Evolutionary conservation across 768 basidiomycete genomes (phyloP), one percentile per base, ranked within the genome.

Genomic region (Boletus sp.): DNA sequence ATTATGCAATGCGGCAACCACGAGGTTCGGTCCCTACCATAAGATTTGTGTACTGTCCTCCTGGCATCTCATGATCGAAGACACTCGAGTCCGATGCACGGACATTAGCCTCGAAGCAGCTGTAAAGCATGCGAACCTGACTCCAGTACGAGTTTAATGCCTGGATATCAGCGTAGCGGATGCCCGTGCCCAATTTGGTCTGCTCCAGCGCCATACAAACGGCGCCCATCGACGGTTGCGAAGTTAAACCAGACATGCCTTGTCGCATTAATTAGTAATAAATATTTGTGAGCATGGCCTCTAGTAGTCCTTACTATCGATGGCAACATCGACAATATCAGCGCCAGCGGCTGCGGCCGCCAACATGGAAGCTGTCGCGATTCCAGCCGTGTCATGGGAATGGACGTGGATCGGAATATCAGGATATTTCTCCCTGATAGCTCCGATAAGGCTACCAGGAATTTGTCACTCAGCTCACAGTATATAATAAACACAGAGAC

Each of bases 21-120:
- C 48, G 37, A 47, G 56, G 39, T 53, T 58, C 36, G 30, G 44
- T n/a, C 64, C 82, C 49, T 70, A 93, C 92, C 92, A 94, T 94
- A 64, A 94, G 77, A 73, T 94, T 94, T 33, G 92, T 94, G 72
- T 93, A 94, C 72, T 94, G 93, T 45, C 95, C 96, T 71, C 95
- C 97, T 52, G 96, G 96, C 97, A 99, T 98, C 76, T 97, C 95
- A 75, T 98, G 96, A 69, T 94, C 94, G 73, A 98, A 99, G 52
- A 98, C 95, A 75, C 92, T 94, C 47, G 95, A 97, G 71, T 98
- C 97, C 51, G 94, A 95, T 28, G 94, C 92, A 52, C 94, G 86
- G 64, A 98, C 94, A 68, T 97, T 97, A 54, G 97, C 97, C 73
- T 98, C 97, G 79, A 99, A 99, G 79, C 94, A 97, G 70, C 83